phyloP scores from a whole-genome alignment of 805 yeast genomes.

The Wickerhamiella parazyma region DNA sequence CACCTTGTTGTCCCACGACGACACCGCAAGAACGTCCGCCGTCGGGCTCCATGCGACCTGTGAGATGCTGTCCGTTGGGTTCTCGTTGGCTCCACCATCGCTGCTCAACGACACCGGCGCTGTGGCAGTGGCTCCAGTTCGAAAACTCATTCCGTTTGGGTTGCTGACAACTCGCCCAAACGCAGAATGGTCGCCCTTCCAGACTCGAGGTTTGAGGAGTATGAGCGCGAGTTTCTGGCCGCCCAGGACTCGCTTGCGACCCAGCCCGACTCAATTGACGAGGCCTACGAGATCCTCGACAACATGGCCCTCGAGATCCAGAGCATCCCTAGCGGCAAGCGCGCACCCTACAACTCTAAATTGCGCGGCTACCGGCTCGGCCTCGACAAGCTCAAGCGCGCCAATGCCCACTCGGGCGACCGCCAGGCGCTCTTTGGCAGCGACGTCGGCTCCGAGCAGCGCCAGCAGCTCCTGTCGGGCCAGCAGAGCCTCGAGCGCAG shows the following conservation, averaged over 20 bases:
- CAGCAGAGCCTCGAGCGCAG: slow-evolving; percentile 72
- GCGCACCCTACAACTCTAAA: slow-evolving; percentile 62
- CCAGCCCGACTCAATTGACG: slow-evolving; percentile 37
- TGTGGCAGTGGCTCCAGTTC: background rate
- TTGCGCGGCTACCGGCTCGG: slow-evolving; percentile 57
- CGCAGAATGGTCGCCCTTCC: background rate
- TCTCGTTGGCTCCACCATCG: slow-evolving; percentile 13
- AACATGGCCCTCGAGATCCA: slow-evolving; percentile 82
- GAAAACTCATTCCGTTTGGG: background rate
- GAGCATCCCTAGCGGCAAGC: slow-evolving; percentile 58
- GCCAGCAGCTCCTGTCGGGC: slow-evolving; percentile 65
- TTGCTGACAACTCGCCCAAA: background rate
- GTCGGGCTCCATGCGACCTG: slow-evolving; percentile 77
- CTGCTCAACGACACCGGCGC: background rate
- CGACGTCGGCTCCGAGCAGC: slow-evolving; percentile 44
- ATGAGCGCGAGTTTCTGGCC: slow-evolving; percentile 7
- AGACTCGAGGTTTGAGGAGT: slow-evolving; percentile 5
- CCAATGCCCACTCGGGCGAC: slow-evolving; percentile 55
- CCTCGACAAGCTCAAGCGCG: slow-evolving; percentile 42
- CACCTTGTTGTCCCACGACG: slow-evolving; percentile 93
- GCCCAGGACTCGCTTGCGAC: slow-evolving; percentile 1
- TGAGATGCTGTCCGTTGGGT: slow-evolving; percentile 54
- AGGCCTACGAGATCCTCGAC: slow-evolving; percentile 65
- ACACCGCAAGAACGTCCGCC: slow-evolving; percentile 65
- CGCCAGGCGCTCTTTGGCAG: slow-evolving; percentile 60